Conservation (phyloP, 2,329 filamentous ascomycete species). For the Zymoseptoria crescenta region DNA sequence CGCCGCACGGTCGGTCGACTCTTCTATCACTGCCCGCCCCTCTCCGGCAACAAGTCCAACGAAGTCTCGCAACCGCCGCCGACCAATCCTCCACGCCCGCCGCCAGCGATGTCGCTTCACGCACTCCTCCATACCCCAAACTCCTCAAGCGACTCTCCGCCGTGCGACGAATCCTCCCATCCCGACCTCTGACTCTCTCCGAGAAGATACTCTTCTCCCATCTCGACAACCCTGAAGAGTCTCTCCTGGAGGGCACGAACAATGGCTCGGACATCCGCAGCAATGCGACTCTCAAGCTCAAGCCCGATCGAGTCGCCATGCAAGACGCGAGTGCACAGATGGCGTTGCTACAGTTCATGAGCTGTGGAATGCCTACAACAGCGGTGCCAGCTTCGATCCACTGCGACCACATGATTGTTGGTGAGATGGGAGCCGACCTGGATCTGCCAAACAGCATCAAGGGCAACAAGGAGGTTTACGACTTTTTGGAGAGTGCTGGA, state of each 20-base stretch:
- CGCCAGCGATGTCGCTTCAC: constrained; percentile 38
- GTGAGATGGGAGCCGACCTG: constrained; percentile 76
- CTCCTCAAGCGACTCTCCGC: constrained; percentile 69
- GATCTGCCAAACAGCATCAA: constrained; percentile 80
- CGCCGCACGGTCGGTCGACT: constrained; percentile 6
- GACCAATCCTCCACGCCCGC: constrained; percentile 12
- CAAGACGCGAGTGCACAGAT: constrained; percentile 98
- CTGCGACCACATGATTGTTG: constrained; percentile 98
- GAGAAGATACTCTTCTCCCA: constrained; percentile 99
- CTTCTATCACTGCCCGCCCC: constrained; percentile 14
- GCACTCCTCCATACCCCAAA: constrained; percentile 72
- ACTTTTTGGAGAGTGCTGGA: constrained; percentile 87
- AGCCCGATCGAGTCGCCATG: constrained; percentile 96
- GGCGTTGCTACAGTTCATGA: constrained; percentile 98
- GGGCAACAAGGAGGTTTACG: constrained; percentile 94
- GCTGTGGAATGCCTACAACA: constrained; percentile 78
- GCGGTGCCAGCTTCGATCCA: constrained; percentile 96
- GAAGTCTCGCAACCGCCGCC: constrained; percentile 27
- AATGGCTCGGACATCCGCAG: constrained; percentile 80
- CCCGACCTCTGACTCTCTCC: constrained; percentile 67
- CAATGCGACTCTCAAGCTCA: constrained; percentile 87
- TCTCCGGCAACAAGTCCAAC: constrained; percentile 19
- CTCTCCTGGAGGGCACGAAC: constrained; percentile 71
- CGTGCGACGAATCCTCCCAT: constrained; percentile 62
- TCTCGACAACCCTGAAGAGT: constrained; percentile 81